Conservation (phyloP, 75 land plant genomes). For the Selaginella tamariscina region DNA sequence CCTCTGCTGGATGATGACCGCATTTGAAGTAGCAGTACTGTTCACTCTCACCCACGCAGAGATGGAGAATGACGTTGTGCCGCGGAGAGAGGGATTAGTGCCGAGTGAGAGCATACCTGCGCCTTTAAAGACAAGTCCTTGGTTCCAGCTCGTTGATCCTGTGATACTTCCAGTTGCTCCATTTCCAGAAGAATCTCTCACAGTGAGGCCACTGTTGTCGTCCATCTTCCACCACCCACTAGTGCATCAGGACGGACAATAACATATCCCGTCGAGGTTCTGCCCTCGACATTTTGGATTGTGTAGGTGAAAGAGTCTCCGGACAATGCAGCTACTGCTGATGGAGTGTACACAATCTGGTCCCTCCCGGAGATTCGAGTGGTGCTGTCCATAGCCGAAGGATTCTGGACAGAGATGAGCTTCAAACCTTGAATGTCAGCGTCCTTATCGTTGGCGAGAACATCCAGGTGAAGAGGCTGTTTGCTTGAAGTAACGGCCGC, state of each 20-base stretch:
- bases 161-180: conserved; percentile 1
- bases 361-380: not conserved
- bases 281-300: not conserved
- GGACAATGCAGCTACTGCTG: not conserved
- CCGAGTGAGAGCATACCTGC: too few relatives aligned
- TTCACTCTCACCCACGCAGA: too few relatives aligned
- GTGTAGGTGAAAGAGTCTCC: not conserved
- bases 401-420: not conserved
- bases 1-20: too few relatives aligned
- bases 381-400: not conserved
- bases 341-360: not conserved
- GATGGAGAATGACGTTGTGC: too few relatives aligned
- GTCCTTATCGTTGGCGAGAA: not conserved
- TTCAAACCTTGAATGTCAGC: not conserved
- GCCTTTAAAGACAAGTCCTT: too few relatives aligned
- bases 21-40: too few relatives aligned
- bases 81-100: too few relatives aligned
- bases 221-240: conserved; percentile 1
- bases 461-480: not conserved
- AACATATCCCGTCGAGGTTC: not conserved
- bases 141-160: not conserved
- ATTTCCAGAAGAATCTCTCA: not conserved
- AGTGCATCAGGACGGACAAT: not conserved
- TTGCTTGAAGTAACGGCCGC: too few relatives aligned
- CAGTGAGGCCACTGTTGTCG: not conserved